Conservation (phyloP, 306 rosid species). For the Gleditsia sinensis region DNA sequence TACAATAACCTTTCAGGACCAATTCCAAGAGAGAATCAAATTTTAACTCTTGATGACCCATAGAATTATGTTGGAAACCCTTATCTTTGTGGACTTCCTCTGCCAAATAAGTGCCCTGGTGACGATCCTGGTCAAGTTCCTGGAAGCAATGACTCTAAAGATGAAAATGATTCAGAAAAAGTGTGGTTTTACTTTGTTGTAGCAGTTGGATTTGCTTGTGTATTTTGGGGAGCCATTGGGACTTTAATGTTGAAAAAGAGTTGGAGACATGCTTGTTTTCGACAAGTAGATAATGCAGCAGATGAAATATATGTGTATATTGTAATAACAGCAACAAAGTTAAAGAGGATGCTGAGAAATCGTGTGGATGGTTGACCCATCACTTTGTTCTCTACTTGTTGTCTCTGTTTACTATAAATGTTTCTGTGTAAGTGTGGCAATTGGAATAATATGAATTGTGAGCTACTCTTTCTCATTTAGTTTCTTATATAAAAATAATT, state of each 20-base stretch:
- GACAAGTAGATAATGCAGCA: background rate
- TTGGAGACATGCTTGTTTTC: background rate
- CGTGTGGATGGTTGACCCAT: background rate
- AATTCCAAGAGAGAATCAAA: background rate
- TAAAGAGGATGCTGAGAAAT: background rate
- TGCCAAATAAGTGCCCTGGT: background rate
- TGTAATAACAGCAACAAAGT: background rate
- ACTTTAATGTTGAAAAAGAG: background rate
- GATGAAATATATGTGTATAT: background rate
- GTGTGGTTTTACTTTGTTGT: slow-evolving; percentile 13
- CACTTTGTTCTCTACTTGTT: too few relatives aligned
- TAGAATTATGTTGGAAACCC: background rate
- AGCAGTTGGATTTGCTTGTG: background rate
- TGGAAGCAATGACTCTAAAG: background rate
- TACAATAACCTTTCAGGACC: background rate
- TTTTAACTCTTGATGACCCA: background rate
- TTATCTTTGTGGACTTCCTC: background rate
- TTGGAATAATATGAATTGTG: too few relatives aligned
- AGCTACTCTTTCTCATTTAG: too few relatives aligned
- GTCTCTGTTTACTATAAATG: too few relatives aligned
- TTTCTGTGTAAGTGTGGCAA: too few relatives aligned
- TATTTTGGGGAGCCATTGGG: slow-evolving; percentile 4
- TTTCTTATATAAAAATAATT: too few relatives aligned
- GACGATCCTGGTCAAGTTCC: background rate
- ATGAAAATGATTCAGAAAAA: background rate